phyloP scores from a whole-genome alignment of 2,329 filamentous ascomycete species.

The Fusarium sp. region DNA sequence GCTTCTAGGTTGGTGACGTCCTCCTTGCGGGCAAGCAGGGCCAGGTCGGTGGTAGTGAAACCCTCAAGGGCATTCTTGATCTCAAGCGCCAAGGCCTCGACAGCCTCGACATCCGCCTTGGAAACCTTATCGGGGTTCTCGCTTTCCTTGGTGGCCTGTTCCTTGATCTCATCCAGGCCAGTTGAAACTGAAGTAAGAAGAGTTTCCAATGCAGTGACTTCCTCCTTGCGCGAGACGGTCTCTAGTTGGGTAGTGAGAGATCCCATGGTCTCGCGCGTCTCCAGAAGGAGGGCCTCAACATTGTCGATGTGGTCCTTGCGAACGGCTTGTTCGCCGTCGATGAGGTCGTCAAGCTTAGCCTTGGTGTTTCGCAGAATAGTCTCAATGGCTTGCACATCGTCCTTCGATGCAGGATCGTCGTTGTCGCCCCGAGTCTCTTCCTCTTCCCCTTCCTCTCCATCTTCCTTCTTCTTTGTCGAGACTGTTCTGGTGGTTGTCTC shows the following conservation, averaged over 20 bases:
- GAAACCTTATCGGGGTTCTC: conserved; percentile 77
- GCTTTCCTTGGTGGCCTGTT: conserved; percentile 66
- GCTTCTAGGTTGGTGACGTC: conserved; percentile 77
- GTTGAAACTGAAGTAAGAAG: conserved; percentile 84
- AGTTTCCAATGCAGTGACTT: conserved; percentile 82
- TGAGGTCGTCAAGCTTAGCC: conserved; percentile 83
- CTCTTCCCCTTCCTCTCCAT: conserved; percentile 38
- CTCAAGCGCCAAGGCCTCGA: conserved; percentile 87
- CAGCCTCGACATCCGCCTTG: conserved; percentile 85
- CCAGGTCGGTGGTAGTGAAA: conserved; percentile 77
- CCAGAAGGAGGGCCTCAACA: conserved; percentile 76
- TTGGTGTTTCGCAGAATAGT: conserved; percentile 92
- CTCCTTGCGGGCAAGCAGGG: conserved; percentile 80
- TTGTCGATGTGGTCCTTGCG: conserved; percentile 75
- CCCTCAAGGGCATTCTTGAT: conserved; percentile 85
- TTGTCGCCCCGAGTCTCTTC: conserved; percentile 23
- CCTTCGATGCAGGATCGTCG: conserved; percentile 66
- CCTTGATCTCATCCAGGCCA: conserved; percentile 81
- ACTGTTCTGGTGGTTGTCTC: conserved; percentile 44
- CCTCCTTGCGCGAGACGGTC: conserved; percentile 81
- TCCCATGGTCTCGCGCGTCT: conserved; percentile 81
- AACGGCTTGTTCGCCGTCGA: conserved; percentile 80
- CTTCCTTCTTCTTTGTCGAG: conserved; percentile 38
- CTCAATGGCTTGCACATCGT: conserved; percentile 92
- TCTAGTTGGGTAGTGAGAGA: conserved; percentile 78